Evolutionary conservation across 2,329 filamentous ascomycete genomes (phyloP).

Genomic region (Didymosphaeria variabile): DNA sequence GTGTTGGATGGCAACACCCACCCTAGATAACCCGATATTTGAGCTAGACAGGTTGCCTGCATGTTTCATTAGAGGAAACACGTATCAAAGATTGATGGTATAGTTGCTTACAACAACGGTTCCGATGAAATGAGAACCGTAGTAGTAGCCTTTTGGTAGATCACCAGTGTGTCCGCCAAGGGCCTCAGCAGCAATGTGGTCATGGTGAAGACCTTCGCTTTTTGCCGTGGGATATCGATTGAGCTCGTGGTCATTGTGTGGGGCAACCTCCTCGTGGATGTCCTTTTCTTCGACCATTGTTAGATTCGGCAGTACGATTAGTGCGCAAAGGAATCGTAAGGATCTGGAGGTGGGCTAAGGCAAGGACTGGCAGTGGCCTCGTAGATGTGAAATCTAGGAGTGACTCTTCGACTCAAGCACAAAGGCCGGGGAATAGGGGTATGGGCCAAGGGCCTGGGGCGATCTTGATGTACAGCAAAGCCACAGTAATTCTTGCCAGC

Average conservation of each 20-base stretch:
- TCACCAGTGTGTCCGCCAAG: slow-evolving; percentile 37
- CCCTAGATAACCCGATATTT: slow-evolving; percentile 43
- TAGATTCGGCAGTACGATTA: background rate
- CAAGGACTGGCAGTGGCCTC: background rate
- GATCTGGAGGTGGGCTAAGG: background rate
- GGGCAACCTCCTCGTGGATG: slow-evolving; percentile 21
- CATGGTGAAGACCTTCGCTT: slow-evolving; percentile 37
- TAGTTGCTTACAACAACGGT: slow-evolving; percentile 38
- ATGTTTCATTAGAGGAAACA: background rate
- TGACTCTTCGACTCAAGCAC: background rate
- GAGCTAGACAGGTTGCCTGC: slow-evolving; percentile 43
- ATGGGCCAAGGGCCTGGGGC: background rate
- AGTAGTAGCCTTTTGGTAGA: slow-evolving; percentile 38
- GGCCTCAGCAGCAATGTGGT: slow-evolving; percentile 40
- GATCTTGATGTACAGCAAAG: slow-evolving; percentile 2
- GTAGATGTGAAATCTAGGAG: background rate
- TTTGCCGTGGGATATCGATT: slow-evolving; percentile 16
- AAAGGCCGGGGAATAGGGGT: background rate
- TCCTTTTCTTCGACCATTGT: slow-evolving; percentile 35
- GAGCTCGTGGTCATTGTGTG: slow-evolving; percentile 12
- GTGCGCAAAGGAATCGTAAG: background rate
- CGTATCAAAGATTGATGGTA: background rate
- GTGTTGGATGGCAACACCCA: slow-evolving; percentile 44
- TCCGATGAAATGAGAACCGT: slow-evolving; percentile 38
- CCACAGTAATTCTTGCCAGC: background rate